phyloP scores from a whole-genome alignment of 495 filamentous ascomycete genomes.

The Penicillium waksmanii region DNA sequence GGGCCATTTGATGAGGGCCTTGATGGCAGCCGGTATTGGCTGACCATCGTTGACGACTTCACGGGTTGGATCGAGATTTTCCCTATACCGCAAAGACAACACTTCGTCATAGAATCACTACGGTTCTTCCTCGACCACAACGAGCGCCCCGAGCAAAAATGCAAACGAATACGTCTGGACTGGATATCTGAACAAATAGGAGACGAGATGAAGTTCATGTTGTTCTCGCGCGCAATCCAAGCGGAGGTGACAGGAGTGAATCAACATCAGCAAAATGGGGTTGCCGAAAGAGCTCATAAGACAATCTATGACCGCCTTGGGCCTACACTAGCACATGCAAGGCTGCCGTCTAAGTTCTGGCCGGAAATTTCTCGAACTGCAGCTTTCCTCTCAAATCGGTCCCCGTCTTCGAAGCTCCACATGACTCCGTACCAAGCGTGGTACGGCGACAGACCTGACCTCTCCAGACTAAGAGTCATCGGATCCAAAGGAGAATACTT shows the following conservation, averaged over 20 bases:
- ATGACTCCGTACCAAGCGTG: slow-evolving; percentile 29
- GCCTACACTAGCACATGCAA: slow-evolving; percentile 22
- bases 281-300: slow-evolving; percentile 26
- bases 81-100: slow-evolving; percentile 17
- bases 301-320: slow-evolving; percentile 23
- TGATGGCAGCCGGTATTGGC: slow-evolving; percentile 27
- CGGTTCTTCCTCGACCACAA: slow-evolving; percentile 26
- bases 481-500: too few relatives aligned
- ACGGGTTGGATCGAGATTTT: slow-evolving; percentile 23
- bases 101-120: slow-evolving; percentile 23
- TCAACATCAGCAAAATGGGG: slow-evolving; percentile 29
- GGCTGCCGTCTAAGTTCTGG: slow-evolving; percentile 26
- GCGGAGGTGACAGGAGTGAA: slow-evolving; percentile 22
- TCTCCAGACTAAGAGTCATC: too few relatives aligned
- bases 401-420: slow-evolving; percentile 21
- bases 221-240: slow-evolving; percentile 24
- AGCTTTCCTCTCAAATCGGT: slow-evolving; percentile 28
- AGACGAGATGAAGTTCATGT: slow-evolving; percentile 28
- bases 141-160: slow-evolving; percentile 24
- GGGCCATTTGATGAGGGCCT: slow-evolving; percentile 27
- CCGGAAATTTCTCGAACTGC: slow-evolving; percentile 25
- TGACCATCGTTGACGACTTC: slow-evolving; percentile 27
- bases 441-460: too few relatives aligned
- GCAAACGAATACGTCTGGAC: slow-evolving; percentile 26
- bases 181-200: slow-evolving; percentile 20